Evolutionary conservation across 2,329 filamentous ascomycete genomes (phyloP).

Genomic region (Claviceps fusiformis): DNA sequence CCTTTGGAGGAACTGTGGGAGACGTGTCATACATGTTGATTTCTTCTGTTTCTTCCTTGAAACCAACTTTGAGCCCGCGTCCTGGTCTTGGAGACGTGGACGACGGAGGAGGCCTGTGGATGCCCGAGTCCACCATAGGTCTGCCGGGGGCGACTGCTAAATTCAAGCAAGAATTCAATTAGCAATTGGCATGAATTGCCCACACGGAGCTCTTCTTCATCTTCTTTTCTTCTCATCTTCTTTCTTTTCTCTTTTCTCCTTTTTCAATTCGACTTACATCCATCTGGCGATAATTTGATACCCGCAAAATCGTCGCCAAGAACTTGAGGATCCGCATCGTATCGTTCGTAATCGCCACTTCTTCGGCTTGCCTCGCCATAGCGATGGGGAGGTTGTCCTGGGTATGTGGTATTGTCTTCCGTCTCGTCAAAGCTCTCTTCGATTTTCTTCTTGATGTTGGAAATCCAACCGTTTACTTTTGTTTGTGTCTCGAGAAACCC

Average conservation of each 20-base stretch:
- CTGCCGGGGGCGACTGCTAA: constrained; percentile 14
- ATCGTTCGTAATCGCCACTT: constrained; percentile 80
- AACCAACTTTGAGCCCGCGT: constrained; percentile 40
- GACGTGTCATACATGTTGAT: constrained; percentile 62
- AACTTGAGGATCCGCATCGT: constrained; percentile 87
- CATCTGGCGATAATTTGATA: constrained; percentile 48
- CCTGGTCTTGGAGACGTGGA: constrained; percentile 36
- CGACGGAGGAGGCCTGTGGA: constrained; percentile 57
- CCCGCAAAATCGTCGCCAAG: constrained; percentile 78
- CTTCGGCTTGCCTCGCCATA: constrained; percentile 51
- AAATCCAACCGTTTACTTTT: constrained; percentile 88
- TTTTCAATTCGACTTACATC: constrained; percentile 35
- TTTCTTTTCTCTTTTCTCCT: background rate
- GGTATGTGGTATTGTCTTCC: constrained; percentile 27
- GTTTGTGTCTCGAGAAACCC: constrained; percentile 90
- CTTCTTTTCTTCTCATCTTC: too few relatives aligned
- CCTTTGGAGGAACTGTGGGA: constrained; percentile 40
- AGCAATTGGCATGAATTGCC: background rate
- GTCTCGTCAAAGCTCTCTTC: constrained; percentile 76
- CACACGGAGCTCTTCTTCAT: background rate
- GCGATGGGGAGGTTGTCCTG: constrained; percentile 27
- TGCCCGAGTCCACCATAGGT: constrained; percentile 52
- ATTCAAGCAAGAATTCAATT: background rate
- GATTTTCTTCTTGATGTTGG: constrained; percentile 79
- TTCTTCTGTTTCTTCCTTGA: constrained; percentile 57